Base-by-base conservation (phyloP, 805 yeast species). In the Starmerella bombicola region DNA sequence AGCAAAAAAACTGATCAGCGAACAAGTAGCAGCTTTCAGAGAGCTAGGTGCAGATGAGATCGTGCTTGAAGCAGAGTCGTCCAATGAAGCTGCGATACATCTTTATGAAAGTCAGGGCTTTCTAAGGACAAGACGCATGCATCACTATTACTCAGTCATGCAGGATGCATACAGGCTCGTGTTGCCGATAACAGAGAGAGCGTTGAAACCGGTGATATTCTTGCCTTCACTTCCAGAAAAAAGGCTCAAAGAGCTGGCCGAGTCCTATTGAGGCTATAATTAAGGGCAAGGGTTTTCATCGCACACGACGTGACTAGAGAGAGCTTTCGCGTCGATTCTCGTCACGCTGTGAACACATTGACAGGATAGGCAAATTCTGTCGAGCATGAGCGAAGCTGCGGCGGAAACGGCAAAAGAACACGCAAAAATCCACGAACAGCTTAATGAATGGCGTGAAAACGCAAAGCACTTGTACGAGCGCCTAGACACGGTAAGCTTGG, bases 101-200 rank as follows among this genome's bases (percentile, higher is more conserved):
- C 59, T 83, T 15, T 83, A 83, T 53, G 84, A 80, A 54, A 71
- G 74, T 45, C 66, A 81, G 65, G 93, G 93, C 2, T 83, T 83
- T 55, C 54, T 83, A 30, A 64, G 83, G 37, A 68, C 75, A 37
- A 80, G 83, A 52, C 66, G 97, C 43, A 69, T 88, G 57, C 80
- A 76, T 56, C 67, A 95, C 38, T 91, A 91, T 65, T 91, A 91
- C 56, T 59, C 88, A 53, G 88, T 86, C 58, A 81, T 88, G 49
- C 93, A 81, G 55, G 98, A 91, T 62, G 97, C 98, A 0, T 88
- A 69, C 58, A 70, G 95, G 48, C 66, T 91, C 52, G 78, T 88
- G 6, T 58, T 91, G 32, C 97, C 97, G 2, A 55, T 91, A 15
- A 75, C 80, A 3, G 75, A 73, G 19, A 74, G 66, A 42, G 66